Conservation (phyloP, 192 early-diverging fungal species). For the Podochytrium sp. region DNA sequence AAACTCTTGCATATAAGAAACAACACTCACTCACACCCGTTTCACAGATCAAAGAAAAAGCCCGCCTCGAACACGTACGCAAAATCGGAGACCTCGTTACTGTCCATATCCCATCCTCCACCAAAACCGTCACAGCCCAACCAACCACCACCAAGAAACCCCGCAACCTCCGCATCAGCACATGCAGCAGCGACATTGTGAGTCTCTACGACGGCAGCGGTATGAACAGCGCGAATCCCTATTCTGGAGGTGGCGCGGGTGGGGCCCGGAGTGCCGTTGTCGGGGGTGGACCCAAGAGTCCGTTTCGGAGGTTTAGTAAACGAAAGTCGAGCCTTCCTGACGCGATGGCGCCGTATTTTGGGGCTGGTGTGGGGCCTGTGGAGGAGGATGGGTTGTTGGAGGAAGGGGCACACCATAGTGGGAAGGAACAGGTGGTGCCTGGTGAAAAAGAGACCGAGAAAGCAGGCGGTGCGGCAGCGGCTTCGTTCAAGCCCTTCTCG, state of each 20-base stretch:
- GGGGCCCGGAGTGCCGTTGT: too few species aligned
- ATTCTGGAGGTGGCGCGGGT: not conserved
- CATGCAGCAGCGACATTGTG: not conserved
- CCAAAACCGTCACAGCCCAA: slow-evolving; percentile 4
- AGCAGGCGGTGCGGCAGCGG: not conserved
- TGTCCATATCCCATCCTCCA: slow-evolving; percentile 18
- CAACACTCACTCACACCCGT: not conserved
- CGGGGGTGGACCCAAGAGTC: too few species aligned
- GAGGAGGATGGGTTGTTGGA: not conserved
- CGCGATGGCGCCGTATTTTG: not conserved
- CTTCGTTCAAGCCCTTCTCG: not conserved
- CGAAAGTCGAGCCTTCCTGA: not conserved
- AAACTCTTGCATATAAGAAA: not conserved
- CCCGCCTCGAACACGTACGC: slow-evolving; percentile 5
- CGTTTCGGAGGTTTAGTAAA: not conserved
- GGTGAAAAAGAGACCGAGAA: not conserved
- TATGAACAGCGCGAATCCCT: not conserved
- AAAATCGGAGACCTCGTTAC: slow-evolving; percentile 1
- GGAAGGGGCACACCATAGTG: not conserved
- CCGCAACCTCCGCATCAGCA: not conserved
- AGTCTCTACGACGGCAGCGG: not conserved
- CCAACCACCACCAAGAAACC: not conserved
- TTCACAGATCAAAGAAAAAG: not conserved
- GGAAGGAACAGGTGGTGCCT: not conserved
- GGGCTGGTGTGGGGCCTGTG: not conserved